Evolutionary conservation across 768 basidiomycete species (phyloP).

Genomic region (Boletus tomentosulus): DNA sequence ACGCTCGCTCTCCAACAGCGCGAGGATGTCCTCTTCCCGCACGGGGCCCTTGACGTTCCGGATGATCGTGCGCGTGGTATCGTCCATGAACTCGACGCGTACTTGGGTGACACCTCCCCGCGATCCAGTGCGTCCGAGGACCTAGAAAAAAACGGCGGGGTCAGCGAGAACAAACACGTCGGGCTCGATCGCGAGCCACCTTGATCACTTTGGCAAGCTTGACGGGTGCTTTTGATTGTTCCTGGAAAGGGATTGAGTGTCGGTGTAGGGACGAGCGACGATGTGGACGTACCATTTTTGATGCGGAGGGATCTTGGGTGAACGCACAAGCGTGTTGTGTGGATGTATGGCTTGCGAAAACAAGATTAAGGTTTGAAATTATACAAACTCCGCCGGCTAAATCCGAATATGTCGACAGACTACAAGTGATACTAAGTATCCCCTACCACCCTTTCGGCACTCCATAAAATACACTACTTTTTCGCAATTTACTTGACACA

Average conservation of each 20-base stretch:
- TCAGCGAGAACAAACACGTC: not conserved
- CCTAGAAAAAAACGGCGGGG: conserved; percentile 41
- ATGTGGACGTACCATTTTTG: conserved; percentile 22
- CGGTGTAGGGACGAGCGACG: not conserved
- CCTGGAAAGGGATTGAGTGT: conserved; percentile 37
- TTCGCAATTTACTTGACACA: too few species aligned
- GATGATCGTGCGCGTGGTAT: conserved; percentile 91
- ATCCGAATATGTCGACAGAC: conserved; percentile 2
- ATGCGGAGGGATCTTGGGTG: conserved; percentile 2
- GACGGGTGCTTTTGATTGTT: conserved; percentile 86
- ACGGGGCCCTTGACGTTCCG: conserved; percentile 99
- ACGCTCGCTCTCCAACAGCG: conserved; percentile 95
- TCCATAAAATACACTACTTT: too few species aligned
- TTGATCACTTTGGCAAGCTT: conserved; percentile 98
- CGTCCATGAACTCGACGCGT: conserved; percentile 99
- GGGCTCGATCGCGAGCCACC: conserved; percentile 40
- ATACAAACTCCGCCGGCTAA: conserved; percentile 17
- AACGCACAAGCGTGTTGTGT: conserved; percentile 5
- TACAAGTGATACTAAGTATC: too few species aligned
- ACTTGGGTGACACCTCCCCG: conserved; percentile 99
- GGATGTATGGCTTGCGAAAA: conserved; percentile 7
- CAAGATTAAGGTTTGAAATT: conserved; percentile 22
- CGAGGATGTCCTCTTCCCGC: conserved; percentile 92
- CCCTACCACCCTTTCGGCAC: too few species aligned
- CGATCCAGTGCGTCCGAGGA: conserved; percentile 97